Conservation (phyloP, 1,139 yeast genomes). For the Protomyces inundatus region DNA sequence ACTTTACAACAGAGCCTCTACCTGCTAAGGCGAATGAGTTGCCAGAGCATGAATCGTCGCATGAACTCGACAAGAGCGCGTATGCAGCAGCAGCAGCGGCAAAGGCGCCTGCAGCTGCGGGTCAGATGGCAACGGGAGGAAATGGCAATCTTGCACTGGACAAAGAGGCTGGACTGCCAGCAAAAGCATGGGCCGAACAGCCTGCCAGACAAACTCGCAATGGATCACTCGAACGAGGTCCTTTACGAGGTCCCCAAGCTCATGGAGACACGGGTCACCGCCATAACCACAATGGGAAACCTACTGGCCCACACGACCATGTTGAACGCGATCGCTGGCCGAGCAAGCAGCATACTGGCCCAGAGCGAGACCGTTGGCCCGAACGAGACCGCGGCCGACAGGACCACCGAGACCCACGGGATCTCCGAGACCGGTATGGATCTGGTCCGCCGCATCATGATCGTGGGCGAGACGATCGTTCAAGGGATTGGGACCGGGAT, state of each 20-base stretch:
- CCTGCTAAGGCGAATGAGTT: constrained; percentile 55
- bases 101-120: constrained; percentile 21
- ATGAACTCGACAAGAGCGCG: constrained; percentile 73
- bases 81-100: constrained; percentile 3
- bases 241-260: not conserved
- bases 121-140: constrained; percentile 10
- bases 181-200: not conserved
- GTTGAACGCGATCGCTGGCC: constrained; percentile 11
- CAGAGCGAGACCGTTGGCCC: not conserved
- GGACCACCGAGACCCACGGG: not conserved
- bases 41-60: constrained; percentile 76
- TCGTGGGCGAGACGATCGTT: not conserved
- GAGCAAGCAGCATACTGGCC: not conserved
- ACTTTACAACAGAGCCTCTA: constrained; percentile 59
- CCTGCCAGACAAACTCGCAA: not conserved
- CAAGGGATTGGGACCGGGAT: not conserved
- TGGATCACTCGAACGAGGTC: not conserved
- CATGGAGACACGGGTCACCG: not conserved
- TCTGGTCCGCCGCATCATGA: not conserved
- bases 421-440: not conserved
- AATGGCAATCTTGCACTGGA: constrained; percentile 4
- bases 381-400: constrained; percentile 5
- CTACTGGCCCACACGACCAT: not conserved
- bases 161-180: constrained; percentile 1
- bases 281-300: not conserved